phyloP scores from a whole-genome alignment of 2,329 filamentous ascomycete species.

The Claviceps capensis region DNA sequence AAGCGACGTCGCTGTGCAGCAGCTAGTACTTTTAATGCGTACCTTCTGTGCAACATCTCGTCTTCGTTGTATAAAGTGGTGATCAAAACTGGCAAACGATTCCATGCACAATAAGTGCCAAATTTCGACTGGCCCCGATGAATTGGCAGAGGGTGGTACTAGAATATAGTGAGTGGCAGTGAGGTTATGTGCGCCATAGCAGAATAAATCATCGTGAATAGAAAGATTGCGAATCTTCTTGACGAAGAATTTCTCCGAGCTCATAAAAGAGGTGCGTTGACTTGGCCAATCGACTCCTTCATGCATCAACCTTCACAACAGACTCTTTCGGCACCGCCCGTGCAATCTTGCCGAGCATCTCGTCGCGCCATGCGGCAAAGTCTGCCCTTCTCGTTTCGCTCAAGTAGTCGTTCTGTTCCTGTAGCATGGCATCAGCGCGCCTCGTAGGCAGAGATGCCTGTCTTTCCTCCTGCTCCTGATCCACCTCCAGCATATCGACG shows the following conservation, averaged over 20 bases:
- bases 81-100: neutral
- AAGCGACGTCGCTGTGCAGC: neutral
- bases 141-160: too few species aligned
- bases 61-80: neutral
- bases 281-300: neutral
- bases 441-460: constrained; percentile 27
- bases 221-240: neutral
- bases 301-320: constrained; percentile 23
- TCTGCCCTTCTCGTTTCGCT: constrained; percentile 47
- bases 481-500: constrained; percentile 22
- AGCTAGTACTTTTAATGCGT: neutral
- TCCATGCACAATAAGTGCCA: too few species aligned
- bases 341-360: constrained; percentile 42
- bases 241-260: neutral
- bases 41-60: neutral
- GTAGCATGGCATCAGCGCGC: constrained; percentile 56
- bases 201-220: neutral
- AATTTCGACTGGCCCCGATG: too few species aligned
- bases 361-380: constrained; percentile 51
- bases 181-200: neutral
- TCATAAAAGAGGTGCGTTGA: neutral
- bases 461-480: constrained; percentile 12
- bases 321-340: constrained; percentile 20
- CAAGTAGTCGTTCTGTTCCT: constrained; percentile 59
- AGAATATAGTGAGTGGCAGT: neutral